Percentiles rank a stretch among this genome's conserved stretches.
phyloP scores from a whole-genome alignment of 441 rosid species.

The Pelargonium cotyledonis region DNA sequence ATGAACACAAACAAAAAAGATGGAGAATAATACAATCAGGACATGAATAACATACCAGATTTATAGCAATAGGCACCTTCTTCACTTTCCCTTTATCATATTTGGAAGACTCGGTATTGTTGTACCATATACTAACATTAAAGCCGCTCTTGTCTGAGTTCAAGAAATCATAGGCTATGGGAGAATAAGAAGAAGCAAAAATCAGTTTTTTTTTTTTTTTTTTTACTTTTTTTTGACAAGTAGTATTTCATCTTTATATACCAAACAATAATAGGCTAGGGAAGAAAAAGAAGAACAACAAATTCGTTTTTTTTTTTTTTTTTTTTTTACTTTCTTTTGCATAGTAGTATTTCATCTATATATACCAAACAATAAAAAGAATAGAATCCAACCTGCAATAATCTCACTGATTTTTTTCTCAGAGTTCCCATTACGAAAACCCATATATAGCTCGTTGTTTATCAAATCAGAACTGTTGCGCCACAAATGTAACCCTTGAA shows the following conservation, averaged over 20 bases:
- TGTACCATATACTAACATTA: conserved; percentile 16
- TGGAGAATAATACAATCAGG: neutral
- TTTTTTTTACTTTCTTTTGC: neutral
- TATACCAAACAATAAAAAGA: neutral
- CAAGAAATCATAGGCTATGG: conserved; percentile 19
- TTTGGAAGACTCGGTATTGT: neutral
- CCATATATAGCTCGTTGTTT: conserved; percentile 13
- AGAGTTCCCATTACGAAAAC: conserved; percentile 8
- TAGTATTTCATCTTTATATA: neutral
- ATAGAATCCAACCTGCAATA: conserved; percentile 10
- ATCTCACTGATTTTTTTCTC: conserved; percentile 13
- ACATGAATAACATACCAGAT: conserved; percentile 11
- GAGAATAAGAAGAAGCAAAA: neutral
- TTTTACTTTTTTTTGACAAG: neutral
- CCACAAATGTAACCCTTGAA: conserved; percentile 12
- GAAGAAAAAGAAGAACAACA: no score
- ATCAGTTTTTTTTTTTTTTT: no score
- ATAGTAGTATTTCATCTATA: neutral
- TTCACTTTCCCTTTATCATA: neutral
- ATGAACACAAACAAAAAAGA: neutral
- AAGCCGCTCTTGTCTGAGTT: conserved; percentile 7
- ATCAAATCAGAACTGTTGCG: conserved; percentile 8
- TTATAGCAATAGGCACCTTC: conserved; percentile 5
- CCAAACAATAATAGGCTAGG: neutral
- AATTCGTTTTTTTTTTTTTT: no score